phyloP scores from a whole-genome alignment of 768 basidiomycete genomes.

The Serendipita indica region DNA sequence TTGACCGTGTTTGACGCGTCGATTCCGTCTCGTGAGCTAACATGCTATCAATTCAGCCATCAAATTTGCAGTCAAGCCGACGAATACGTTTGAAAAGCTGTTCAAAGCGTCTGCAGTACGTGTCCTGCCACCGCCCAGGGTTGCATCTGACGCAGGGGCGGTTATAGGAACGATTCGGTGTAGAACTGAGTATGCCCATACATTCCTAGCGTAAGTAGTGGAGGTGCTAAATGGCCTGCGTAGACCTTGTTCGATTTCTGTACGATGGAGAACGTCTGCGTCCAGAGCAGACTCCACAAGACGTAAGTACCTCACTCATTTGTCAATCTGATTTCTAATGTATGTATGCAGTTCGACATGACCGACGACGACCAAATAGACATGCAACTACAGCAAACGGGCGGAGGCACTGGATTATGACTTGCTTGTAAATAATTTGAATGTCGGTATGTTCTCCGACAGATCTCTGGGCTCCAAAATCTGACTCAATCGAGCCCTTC shows the following conservation, averaged over 20 bases:
- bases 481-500: not conserved
- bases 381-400: constrained; percentile 7
- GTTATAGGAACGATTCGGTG: not conserved
- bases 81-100: not conserved
- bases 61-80: not conserved
- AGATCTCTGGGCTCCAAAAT: not conserved
- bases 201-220: too few relatives aligned
- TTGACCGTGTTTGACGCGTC: not conserved
- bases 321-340: not conserved
- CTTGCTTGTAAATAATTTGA: not conserved
- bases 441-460: not conserved
- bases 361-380: not conserved
- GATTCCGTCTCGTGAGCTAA: not conserved
- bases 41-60: not conserved
- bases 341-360: not conserved
- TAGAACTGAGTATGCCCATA: not conserved
- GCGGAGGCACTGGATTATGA: not conserved
- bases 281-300: not conserved
- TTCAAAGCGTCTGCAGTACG: constrained; percentile 7
- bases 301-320: not conserved
- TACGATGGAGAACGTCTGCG: not conserved
- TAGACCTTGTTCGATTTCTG: not conserved
- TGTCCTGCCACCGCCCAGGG: not conserved
- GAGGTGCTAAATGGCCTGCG: not conserved
- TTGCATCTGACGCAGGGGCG: not conserved